phyloP scores from a whole-genome alignment of 352 stramenopile genomes.

The Hyaloperonospora brassicae region DNA sequence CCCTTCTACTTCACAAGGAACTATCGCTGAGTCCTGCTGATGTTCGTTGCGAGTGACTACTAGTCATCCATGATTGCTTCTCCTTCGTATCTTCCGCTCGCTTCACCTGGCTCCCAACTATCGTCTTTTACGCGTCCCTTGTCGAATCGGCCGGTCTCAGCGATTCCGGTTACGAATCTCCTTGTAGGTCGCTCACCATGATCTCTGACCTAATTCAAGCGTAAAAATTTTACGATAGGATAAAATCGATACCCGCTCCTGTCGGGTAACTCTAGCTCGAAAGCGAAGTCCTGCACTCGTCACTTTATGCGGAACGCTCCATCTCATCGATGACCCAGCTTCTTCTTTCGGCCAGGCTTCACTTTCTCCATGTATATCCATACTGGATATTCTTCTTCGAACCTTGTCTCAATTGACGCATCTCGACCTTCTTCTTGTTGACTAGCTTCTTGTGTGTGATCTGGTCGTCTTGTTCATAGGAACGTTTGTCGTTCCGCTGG shows the following conservation, averaged over 20 bases:
- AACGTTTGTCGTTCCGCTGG: no score
- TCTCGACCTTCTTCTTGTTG: background rate
- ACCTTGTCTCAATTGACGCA: background rate
- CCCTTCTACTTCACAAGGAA: background rate
- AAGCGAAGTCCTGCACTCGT: background rate
- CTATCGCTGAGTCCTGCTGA: background rate
- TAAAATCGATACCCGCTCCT: background rate
- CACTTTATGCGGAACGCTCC: background rate
- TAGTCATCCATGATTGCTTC: background rate
- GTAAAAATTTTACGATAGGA: background rate
- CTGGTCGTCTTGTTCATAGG: background rate
- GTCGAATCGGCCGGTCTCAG: background rate
- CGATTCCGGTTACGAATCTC: background rate
- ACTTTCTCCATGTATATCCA: background rate
- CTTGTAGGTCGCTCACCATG: background rate
- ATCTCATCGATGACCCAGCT: background rate
- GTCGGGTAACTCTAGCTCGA: background rate
- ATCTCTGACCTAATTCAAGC: background rate
- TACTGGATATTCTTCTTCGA: background rate
- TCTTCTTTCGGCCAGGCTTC: background rate
- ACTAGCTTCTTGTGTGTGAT: background rate
- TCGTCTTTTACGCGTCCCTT: background rate
- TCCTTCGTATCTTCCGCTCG: background rate
- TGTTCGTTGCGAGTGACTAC: background rate
- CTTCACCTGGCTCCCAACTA: background rate